Evolutionary conservation across 306 rosid species (phyloP).

Genomic region (Corylus americana): DNA sequence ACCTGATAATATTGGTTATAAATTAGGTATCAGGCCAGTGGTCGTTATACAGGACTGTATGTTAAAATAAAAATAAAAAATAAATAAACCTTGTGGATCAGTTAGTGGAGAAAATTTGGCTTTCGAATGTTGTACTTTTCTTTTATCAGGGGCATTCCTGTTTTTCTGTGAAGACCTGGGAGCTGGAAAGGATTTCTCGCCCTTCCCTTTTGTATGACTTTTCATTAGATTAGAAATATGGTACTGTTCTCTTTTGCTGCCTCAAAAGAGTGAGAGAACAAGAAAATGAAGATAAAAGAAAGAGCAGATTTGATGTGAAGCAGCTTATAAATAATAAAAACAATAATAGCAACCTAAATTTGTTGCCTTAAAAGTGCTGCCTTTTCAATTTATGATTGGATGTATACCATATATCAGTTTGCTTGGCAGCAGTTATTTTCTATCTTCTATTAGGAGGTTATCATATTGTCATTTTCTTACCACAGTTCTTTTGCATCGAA

Average conservation of each 20-base stretch:
- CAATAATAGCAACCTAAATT: background rate
- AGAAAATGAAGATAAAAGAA: background rate
- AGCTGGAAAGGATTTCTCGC: background rate
- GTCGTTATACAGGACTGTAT: background rate
- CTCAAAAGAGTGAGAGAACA: background rate
- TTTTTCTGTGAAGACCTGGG: background rate
- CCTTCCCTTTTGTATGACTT: background rate
- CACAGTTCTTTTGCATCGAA: conserved; percentile 67
- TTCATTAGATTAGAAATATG: background rate
- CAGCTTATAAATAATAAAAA: background rate
- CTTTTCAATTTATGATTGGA: conserved; percentile 1
- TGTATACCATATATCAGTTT: background rate
- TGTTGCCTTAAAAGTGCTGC: background rate
- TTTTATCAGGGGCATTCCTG: too few species aligned
- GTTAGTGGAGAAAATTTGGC: background rate
- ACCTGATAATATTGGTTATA: background rate
- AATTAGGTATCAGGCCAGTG: conserved; percentile 1
- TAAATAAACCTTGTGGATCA: background rate
- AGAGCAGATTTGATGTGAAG: background rate
- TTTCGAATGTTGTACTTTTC: background rate
- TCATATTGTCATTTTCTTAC: conserved; percentile 53
- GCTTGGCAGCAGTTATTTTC: conserved; percentile 10
- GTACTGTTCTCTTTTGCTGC: background rate
- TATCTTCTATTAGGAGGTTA: conserved; percentile 15
- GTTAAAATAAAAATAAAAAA: background rate